phyloP scores from a whole-genome alignment of 1,284 basidiomycete species.

The Moniliophthora roreri region DNA sequence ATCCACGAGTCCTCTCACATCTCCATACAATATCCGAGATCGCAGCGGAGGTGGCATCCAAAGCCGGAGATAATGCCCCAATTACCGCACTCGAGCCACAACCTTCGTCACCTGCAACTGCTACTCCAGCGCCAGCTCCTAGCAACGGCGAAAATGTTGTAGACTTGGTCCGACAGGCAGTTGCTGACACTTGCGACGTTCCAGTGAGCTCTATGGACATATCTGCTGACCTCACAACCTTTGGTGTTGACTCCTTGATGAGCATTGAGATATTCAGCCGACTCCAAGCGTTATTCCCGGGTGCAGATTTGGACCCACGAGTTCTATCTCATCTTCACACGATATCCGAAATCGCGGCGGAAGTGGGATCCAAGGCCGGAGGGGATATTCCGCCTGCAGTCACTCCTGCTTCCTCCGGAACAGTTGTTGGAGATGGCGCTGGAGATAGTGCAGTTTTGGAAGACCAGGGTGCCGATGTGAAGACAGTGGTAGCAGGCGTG shows the following conservation, averaged over 20 bases:
- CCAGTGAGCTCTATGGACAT: conserved; percentile 25
- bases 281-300: conserved; percentile 34
- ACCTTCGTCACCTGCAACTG: neutral
- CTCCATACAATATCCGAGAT: conserved; percentile 41
- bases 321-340: conserved; percentile 37
- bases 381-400: conserved; percentile 6
- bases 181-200: conserved; percentile 46
- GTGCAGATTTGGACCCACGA: conserved; percentile 29
- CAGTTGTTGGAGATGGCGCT: conserved; percentile 33
- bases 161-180: conserved; percentile 29
- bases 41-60: conserved; percentile 14
- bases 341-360: conserved; percentile 33
- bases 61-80: neutral
- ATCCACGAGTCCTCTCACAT: conserved; percentile 31
- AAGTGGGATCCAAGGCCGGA: conserved; percentile 6
- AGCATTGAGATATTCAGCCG: conserved; percentile 47
- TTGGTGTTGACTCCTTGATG: conserved; percentile 59
- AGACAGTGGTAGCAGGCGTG: conserved; percentile 44
- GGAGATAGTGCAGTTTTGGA: no score
- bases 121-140: neutral
- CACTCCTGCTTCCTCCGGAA: conserved; percentile 34
- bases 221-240: conserved; percentile 37
- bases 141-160: neutral
- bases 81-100: no score
- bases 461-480: conserved; percentile 31